phyloP scores from a whole-genome alignment of 2,329 filamentous ascomycete species.

The Huntiella decipiens region DNA sequence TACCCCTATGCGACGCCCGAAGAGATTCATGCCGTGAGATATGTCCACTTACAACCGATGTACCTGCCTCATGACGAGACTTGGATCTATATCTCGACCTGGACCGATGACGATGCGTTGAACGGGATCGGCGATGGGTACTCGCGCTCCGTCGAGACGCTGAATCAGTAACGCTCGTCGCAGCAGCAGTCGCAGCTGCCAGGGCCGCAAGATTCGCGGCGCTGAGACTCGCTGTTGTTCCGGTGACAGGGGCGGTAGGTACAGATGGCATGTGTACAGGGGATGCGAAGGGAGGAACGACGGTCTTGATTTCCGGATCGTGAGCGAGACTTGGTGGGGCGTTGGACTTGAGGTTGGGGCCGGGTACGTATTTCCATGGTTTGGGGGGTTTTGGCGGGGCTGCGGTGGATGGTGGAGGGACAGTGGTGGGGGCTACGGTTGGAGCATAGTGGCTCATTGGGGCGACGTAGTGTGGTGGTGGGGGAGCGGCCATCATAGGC shows the following conservation, averaged over 20 bases:
- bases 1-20: not conserved
- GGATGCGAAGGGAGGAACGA: not conserved
- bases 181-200: conserved; percentile 13
- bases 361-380: conserved; percentile 1
- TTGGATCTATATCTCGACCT: conserved; percentile 1
- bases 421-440: not conserved
- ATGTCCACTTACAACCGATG: conserved; percentile 3
- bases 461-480: not conserved
- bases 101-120: not conserved
- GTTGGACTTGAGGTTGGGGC: not conserved
- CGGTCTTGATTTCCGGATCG: not conserved
- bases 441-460: not conserved
- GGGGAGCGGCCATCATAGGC: not conserved
- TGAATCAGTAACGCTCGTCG: not conserved
- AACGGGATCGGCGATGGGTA: conserved; percentile 4
- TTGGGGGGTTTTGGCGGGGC: not conserved
- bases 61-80: not conserved
- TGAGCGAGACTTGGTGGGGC: not conserved
- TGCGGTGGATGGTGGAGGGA: not conserved
- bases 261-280: conserved; percentile 8
- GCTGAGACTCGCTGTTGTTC: conserved; percentile 13
- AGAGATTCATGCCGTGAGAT: conserved; percentile 4
- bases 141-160: not conserved
- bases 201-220: conserved; percentile 19
- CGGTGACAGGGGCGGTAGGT: conserved; percentile 11